Evolutionary conservation across 1,284 basidiomycete genomes (phyloP).

Genomic region (Ganoderma sinense): DNA sequence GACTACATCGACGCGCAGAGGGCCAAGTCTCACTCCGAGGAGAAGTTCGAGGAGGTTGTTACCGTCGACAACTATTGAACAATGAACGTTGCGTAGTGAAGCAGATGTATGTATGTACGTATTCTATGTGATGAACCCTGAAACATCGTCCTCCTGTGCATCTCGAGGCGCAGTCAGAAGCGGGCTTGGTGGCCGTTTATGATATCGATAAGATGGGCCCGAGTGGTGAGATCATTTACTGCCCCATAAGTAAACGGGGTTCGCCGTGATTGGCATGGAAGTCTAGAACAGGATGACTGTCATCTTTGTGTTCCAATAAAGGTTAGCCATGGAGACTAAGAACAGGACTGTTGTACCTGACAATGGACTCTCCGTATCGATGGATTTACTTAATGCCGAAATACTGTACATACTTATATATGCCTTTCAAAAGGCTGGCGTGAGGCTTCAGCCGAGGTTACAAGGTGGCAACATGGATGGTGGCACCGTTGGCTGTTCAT

Average conservation of each 20-base stretch:
- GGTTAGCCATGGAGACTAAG: no score
- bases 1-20: slow-evolving; percentile 52
- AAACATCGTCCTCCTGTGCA: not conserved
- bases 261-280: no score
- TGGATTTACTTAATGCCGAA: not conserved
- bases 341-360: not conserved
- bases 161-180: not conserved
- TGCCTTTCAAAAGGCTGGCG: no score
- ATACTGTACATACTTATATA: no score
- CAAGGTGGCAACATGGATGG: not conserved
- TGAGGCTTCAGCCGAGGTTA: not conserved
- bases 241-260: no score
- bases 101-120: slow-evolving; percentile 18
- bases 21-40: slow-evolving; percentile 47
- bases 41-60: slow-evolving; percentile 33
- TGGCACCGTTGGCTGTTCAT: not conserved
- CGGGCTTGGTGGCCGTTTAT: not conserved
- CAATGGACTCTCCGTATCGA: not conserved
- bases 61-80: slow-evolving; percentile 32
- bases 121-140: not conserved
- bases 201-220: slow-evolving; percentile 5
- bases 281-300: no score
- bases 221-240: not conserved
- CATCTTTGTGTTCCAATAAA: no score
- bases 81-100: not conserved